phyloP scores from a whole-genome alignment of 2,329 filamentous ascomycete genomes.

The Neofusicoccum laricinum region DNA sequence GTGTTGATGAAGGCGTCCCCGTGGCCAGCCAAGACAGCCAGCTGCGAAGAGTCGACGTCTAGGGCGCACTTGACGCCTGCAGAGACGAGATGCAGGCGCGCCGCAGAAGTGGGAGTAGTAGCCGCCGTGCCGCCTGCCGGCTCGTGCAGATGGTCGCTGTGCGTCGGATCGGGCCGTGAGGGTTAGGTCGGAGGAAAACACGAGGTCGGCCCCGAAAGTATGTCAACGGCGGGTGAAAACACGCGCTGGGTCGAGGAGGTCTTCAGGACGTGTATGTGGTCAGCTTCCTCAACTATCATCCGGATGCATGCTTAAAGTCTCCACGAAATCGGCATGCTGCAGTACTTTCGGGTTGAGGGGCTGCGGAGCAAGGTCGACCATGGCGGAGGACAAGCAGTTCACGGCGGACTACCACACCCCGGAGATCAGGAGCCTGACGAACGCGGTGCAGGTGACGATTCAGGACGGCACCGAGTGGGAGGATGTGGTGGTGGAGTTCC shows the following conservation, averaged over 20 bases:
- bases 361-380: slow-evolving; percentile 89
- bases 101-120: background rate
- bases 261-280: too few relatives aligned
- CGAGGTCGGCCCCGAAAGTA: too few relatives aligned
- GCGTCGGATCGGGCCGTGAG: background rate
- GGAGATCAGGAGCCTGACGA: slow-evolving; percentile 89
- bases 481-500: slow-evolving; percentile 89
- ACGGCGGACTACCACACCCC: slow-evolving; percentile 95
- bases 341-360: slow-evolving; percentile 62
- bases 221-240: too few relatives aligned
- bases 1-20: background rate
- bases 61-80: background rate
- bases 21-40: background rate
- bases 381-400: slow-evolving; percentile 93
- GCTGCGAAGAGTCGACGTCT: background rate
- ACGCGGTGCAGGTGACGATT: slow-evolving; percentile 89
- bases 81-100: background rate
- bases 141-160: background rate
- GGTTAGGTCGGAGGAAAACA: background rate
- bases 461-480: slow-evolving; percentile 91
- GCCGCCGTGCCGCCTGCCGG: background rate
- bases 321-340: slow-evolving; percentile 48
- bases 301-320: slow-evolving; percentile 69
- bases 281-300: too few relatives aligned
- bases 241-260: slow-evolving; percentile 50